These are phyloP conservation scores for Amauroascus verrucosus DNA, from an alignment of 2,329 filamentous ascomycete species.

Conservation along the genomic window DNA sequence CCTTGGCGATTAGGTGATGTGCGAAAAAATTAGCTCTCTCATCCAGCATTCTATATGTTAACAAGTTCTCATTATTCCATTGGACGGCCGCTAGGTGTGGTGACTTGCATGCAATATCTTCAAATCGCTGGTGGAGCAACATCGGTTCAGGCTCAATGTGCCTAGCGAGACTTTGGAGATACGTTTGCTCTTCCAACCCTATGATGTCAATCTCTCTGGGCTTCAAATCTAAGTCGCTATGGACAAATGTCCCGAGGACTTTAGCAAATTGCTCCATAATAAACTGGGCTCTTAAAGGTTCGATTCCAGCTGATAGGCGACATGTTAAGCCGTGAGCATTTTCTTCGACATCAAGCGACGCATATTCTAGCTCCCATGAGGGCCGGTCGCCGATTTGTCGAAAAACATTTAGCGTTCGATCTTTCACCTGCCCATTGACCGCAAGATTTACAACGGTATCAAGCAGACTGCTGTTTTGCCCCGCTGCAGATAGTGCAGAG, in stretches of 20 bases:
- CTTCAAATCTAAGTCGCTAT: background rate
- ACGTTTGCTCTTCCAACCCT: background rate
- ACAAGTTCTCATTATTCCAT: background rate
- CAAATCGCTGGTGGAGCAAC: background rate
- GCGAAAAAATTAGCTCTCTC: constrained; percentile 16
- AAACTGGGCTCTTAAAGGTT: background rate
- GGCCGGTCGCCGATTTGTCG: background rate
- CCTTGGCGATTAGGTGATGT: constrained; percentile 4
- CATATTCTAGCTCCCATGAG: background rate
- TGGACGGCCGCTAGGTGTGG: background rate
- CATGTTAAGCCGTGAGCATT: background rate
- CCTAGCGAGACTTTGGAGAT: background rate
- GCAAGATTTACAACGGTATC: background rate
- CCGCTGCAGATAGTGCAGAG: background rate
- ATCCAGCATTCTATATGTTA: constrained; percentile 15
- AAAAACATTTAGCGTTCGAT: background rate
- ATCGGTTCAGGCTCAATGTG: background rate
- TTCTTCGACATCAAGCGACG: background rate
- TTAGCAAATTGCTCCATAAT: background rate
- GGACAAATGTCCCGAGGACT: background rate
- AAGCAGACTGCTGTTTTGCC: background rate
- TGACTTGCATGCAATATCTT: background rate
- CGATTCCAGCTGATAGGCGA: background rate
- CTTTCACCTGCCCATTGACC: background rate
- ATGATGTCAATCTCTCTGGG: background rate